Base-by-base conservation (phyloP, 805 yeast species). In the Sugiyamaella boreocaroliniensis region DNA sequence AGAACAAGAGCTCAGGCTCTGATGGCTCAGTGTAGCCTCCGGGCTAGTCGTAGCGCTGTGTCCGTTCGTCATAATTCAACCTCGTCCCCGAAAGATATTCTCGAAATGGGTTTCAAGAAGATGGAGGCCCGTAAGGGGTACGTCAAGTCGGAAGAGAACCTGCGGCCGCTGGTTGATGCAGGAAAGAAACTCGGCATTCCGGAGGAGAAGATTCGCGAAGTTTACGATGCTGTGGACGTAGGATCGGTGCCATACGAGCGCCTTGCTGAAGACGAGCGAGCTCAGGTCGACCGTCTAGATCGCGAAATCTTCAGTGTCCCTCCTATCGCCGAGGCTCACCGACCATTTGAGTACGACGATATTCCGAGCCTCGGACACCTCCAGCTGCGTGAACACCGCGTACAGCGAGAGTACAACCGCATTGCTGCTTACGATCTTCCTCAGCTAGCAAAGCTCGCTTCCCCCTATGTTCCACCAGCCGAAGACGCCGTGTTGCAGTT, bases 371-470 rank as follows among this genome's bases (percentile, higher is more conserved):
- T 72, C 12, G 95, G 93, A 19, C 95, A 85, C 61, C 83, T 85
- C 61, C 77, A 79, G 55, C 77, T 84, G 34, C 79, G 80, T 52
- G 84, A 81, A 58, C 86, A 82, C 62, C 79, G 97, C 64, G 84
- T 80, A 58, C 82, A 80, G 60, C 82, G 95, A 60, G 80, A 85
- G 58, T 81, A 83, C 62, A 83, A 83, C 64, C 78, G 97, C 61
- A 75, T 88, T 44, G 88, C 95, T 10, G 97, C 97, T 0, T 92
- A 85, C 70, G 98, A 92, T 67, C 77, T 92, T 75, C 99, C 99
- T 6, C 77, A 81, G 52, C 75, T 93, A 58, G 82, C 43, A 52
- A 50, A 53, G 46, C 48, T 53, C 26, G 83, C 92, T 60, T 81
- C 85, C 68, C 76, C 75, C 55, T 90, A 86, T 71, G 67, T 63